A percentile compares a stretch with the other conserved stretches of the same genome.
These are phyloP conservation scores for Pestalotiopsis sp. DNA, from an alignment of 2,329 filamentous ascomycete genomes.

Conservation along the genomic window DNA sequence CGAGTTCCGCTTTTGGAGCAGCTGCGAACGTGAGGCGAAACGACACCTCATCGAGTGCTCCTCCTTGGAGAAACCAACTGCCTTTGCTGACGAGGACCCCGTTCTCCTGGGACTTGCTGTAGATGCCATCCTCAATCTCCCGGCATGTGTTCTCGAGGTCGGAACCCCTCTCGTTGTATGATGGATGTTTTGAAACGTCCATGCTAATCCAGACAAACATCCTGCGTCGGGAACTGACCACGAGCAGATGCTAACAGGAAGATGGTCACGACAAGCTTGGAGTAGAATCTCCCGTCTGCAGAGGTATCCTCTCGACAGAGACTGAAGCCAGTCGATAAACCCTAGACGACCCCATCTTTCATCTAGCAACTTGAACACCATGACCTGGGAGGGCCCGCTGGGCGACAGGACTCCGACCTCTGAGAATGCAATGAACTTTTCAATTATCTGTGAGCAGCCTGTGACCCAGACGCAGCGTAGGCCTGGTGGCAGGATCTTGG, in stretches of 20 bases:
- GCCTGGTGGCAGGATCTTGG: constrained; percentile 33
- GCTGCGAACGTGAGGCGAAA: constrained; percentile 13
- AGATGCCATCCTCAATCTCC: constrained; percentile 26
- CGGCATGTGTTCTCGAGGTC: constrained; percentile 12
- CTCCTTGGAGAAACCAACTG: constrained; percentile 20
- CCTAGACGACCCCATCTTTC: constrained; percentile 31
- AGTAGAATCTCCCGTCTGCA: background rate
- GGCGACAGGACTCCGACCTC: constrained; percentile 22
- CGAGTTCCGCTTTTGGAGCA: constrained; percentile 11
- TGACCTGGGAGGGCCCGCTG: constrained; percentile 29
- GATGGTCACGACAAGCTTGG: background rate
- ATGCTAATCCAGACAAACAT: background rate
- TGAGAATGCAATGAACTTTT: constrained; percentile 24
- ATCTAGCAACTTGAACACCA: constrained; percentile 31
- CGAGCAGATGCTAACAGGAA: background rate
- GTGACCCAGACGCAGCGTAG: constrained; percentile 31
- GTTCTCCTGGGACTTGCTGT: constrained; percentile 12
- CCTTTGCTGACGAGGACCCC: constrained; percentile 23
- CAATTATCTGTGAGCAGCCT: constrained; percentile 24
- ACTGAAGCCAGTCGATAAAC: constrained; percentile 27
- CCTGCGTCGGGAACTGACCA: background rate
- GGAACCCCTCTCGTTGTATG: accelerated
- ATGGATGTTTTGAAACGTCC: background rate
- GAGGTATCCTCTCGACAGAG: constrained; percentile 27
- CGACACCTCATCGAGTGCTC: background rate